phyloP scores from a whole-genome alignment of 371 early-diverging fungal species.

The Mucor racemosus region DNA sequence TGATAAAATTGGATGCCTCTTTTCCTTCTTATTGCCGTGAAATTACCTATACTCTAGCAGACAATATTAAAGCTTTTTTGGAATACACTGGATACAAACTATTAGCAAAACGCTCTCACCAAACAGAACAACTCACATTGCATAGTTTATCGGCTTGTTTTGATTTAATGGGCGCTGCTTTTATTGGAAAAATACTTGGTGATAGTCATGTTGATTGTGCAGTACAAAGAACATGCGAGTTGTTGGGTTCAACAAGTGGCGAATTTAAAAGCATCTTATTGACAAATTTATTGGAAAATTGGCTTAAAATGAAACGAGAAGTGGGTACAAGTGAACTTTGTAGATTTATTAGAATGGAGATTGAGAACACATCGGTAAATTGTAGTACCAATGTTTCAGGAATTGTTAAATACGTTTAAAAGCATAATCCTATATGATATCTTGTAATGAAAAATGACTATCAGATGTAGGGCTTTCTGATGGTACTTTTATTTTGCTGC shows the following conservation, averaged over 20 bases:
- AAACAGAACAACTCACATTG: constrained; percentile 16
- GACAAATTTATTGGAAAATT: constrained; percentile 41
- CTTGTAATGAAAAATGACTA: too few species aligned
- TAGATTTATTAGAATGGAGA: constrained; percentile 40
- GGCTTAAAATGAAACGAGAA: constrained; percentile 45
- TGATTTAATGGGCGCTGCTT: constrained; percentile 51
- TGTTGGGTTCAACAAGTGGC: constrained; percentile 26
- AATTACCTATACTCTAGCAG: constrained; percentile 53
- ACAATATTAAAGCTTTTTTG: constrained; percentile 52
- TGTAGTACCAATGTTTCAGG: too few species aligned
- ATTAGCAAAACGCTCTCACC: constrained; percentile 15
- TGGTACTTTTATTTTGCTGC: too few species aligned
- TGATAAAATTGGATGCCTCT: constrained; percentile 42
- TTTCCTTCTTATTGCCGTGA: constrained; percentile 49
- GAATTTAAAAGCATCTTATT: constrained; percentile 36
- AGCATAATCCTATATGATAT: too few species aligned
- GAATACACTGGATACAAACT: constrained; percentile 54
- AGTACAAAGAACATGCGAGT: constrained; percentile 44
- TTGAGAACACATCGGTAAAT: too few species aligned
- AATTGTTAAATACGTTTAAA: too few species aligned
- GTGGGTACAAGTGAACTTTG: constrained; percentile 41
- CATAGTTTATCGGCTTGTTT: constrained; percentile 48
- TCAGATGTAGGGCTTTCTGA: too few species aligned
- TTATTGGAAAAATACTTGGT: constrained; percentile 41
- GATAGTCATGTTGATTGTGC: constrained; percentile 51